These are phyloP conservation scores for Ramularia endophylla DNA, from an alignment of 2,329 filamentous ascomycete genomes.

Conservation along the genomic window DNA sequence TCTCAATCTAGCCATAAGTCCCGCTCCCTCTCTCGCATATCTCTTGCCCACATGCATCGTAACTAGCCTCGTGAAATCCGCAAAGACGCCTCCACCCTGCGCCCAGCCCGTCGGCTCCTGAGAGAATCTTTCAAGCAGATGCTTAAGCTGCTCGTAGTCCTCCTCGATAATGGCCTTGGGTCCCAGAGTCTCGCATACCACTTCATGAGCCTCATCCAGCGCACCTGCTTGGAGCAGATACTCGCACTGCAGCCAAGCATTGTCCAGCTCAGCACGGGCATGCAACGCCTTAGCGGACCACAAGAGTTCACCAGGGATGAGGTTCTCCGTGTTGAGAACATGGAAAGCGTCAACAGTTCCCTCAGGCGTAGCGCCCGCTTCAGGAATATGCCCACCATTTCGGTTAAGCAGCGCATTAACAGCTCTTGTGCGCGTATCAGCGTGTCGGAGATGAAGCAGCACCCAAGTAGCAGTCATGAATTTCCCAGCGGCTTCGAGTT, in stretches of 20 bases:
- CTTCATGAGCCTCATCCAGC: slow-evolving; percentile 69
- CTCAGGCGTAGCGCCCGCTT: slow-evolving; percentile 46
- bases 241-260: slow-evolving; percentile 65
- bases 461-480: slow-evolving; percentile 27
- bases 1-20: slow-evolving; percentile 25
- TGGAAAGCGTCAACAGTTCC: slow-evolving; percentile 34
- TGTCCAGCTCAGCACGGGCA: slow-evolving; percentile 66
- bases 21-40: slow-evolving; percentile 28
- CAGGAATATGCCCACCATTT: slow-evolving; percentile 63
- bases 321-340: slow-evolving; percentile 48
- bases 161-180: slow-evolving; percentile 76
- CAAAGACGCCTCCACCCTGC: slow-evolving; percentile 72
- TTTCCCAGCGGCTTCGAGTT: slow-evolving; percentile 26
- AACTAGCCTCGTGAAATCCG: slow-evolving; percentile 16
- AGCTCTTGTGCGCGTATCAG: slow-evolving; percentile 20
- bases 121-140: slow-evolving; percentile 65
- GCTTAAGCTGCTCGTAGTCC: slow-evolving; percentile 64
- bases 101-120: slow-evolving; percentile 60
- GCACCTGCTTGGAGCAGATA: slow-evolving; percentile 69
- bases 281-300: slow-evolving; percentile 82
- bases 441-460: slow-evolving; percentile 27
- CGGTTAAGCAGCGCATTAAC: slow-evolving; percentile 52
- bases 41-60: slow-evolving; percentile 23
- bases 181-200: slow-evolving; percentile 74
- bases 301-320: slow-evolving; percentile 71